phyloP scores from a whole-genome alignment of 1,284 basidiomycete genomes.

The Ganoderma boninense region DNA sequence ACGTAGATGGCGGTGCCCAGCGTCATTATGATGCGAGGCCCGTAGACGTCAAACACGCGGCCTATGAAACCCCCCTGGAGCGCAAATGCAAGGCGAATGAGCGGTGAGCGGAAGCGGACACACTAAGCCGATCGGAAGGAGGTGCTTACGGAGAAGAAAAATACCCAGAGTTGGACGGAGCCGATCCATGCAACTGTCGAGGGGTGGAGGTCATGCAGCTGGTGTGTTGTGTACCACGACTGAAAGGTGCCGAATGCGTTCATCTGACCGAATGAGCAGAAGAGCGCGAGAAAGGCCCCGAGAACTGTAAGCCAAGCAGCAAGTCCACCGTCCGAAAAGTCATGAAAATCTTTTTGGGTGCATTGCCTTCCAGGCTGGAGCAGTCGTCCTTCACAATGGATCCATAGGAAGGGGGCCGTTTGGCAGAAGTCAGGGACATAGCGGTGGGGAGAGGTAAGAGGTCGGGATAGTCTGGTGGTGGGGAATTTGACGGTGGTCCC shows the following conservation, averaged over 20 bases:
- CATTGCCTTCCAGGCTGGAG: constrained; percentile 1
- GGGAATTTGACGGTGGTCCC: neutral
- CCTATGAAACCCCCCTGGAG: constrained; percentile 44
- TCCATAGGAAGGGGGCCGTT: constrained; percentile 17
- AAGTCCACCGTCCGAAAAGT: constrained; percentile 25
- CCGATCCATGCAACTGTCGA: constrained; percentile 60
- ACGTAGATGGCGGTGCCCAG: constrained; percentile 45
- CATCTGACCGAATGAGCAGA: constrained; percentile 49
- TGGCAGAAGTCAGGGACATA: constrained; percentile 14
- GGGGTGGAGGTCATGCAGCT: constrained; percentile 44
- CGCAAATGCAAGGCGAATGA: constrained; percentile 2
- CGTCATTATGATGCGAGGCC: constrained; percentile 42
- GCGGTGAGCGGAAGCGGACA: neutral
- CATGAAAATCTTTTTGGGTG: constrained; percentile 9
- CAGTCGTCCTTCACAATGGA: constrained; percentile 11
- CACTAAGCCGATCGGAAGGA: constrained; percentile 7
- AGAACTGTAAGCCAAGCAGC: constrained; percentile 34
- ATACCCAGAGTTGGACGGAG: constrained; percentile 51
- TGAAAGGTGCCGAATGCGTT: constrained; percentile 53
- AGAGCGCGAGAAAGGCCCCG: constrained; percentile 34
- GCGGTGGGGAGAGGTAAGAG: neutral
- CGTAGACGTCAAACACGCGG: constrained; percentile 47
- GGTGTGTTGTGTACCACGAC: constrained; percentile 52
- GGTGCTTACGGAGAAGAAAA: constrained; percentile 48
- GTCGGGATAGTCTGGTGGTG: neutral